Conservation (phyloP, 257 asterid genomes). For the Nicotiana tomentosiformis region DNA sequence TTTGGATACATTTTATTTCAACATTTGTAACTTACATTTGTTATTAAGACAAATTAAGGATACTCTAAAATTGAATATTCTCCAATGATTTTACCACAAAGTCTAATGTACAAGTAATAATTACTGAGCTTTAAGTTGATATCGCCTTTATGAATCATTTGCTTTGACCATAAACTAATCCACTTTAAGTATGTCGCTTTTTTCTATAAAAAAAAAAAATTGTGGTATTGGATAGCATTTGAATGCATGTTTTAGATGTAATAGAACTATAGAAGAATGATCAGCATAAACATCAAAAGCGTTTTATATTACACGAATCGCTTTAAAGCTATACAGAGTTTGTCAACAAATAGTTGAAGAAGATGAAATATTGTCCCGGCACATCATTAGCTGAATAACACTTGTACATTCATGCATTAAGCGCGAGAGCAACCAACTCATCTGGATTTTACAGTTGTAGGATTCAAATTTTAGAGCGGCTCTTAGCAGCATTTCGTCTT, state of each 20-base stretch:
- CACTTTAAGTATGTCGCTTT: too few relatives aligned
- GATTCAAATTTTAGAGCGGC: slow-evolving; percentile 41
- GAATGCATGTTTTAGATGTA: neutral
- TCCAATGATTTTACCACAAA: too few relatives aligned
- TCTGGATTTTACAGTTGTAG: neutral
- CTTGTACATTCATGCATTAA: neutral
- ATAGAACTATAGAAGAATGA: neutral
- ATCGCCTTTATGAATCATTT: neutral
- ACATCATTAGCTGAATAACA: neutral
- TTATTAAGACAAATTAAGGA: too few relatives aligned
- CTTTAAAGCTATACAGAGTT: neutral
- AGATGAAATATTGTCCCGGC: neutral
- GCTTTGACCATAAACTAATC: too few relatives aligned
- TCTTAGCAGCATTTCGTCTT: slow-evolving; percentile 64
- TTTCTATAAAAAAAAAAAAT: too few relatives aligned
- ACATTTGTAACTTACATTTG: too few relatives aligned
- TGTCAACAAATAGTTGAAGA: neutral
- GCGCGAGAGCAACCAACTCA: neutral
- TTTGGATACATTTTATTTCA: too few relatives aligned
- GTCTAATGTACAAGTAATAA: too few relatives aligned
- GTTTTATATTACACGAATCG: neutral
- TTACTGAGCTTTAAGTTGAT: neutral
- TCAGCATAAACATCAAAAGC: neutral
- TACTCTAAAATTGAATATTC: too few relatives aligned
- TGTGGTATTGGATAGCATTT: too few relatives aligned